Conservation (phyloP, 1,284 basidiomycete species). For the Anthracocystis panici-leucophaei region DNA sequence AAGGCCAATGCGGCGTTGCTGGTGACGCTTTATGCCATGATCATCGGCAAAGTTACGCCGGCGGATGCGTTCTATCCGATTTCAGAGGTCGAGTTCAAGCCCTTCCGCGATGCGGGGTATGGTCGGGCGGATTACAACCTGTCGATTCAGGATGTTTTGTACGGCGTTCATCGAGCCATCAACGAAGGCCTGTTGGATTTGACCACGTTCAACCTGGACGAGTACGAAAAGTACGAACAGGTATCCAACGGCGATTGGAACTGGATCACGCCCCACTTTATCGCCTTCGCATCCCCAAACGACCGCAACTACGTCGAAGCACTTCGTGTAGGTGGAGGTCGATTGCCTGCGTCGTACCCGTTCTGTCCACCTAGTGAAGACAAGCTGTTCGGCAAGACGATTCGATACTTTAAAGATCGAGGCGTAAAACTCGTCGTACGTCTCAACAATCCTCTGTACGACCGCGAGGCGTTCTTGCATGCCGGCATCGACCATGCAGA, state of each 20-base stretch:
- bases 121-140: slow-evolving; percentile 92
- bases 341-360: slow-evolving; percentile 8
- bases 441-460: slow-evolving; percentile 94
- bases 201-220: slow-evolving; percentile 83
- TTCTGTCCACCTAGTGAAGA: slow-evolving; percentile 26
- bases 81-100: slow-evolving; percentile 78
- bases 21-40: slow-evolving; percentile 88
- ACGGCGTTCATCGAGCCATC: slow-evolving; percentile 95
- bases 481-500: slow-evolving; percentile 85
- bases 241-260: slow-evolving; percentile 87
- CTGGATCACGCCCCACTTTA: slow-evolving; percentile 76
- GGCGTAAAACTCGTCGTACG: slow-evolving; percentile 92
- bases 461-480: slow-evolving; percentile 84
- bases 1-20: slow-evolving; percentile 95
- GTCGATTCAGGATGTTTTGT: slow-evolving; percentile 86
- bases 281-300: slow-evolving; percentile 92
- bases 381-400: slow-evolving; percentile 75
- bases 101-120: slow-evolving; percentile 94
- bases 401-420: slow-evolving; percentile 89
- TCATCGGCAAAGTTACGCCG: slow-evolving; percentile 89
- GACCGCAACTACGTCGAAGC: slow-evolving; percentile 63
- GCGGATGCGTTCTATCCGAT: slow-evolving; percentile 91
- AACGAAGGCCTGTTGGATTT: slow-evolving; percentile 88
- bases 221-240: slow-evolving; percentile 86
- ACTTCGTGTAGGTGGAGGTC: slow-evolving; percentile 69